Conservation (phyloP, 352 stramenopile genomes). For the Lagenidium giganteum region DNA sequence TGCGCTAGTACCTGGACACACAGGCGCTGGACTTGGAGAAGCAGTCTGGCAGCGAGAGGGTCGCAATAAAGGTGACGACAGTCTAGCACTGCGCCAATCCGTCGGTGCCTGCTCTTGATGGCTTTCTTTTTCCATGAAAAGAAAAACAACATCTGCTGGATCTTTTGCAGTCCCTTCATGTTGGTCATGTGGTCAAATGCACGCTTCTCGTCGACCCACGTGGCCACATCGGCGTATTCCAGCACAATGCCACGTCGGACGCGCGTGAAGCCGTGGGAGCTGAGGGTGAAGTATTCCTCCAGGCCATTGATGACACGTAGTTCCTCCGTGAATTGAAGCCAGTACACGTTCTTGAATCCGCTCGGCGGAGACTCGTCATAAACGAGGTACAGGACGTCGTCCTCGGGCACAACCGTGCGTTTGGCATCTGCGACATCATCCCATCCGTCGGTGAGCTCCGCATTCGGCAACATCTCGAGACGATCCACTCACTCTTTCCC, state of each 20-base stretch:
- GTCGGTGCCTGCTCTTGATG: slow-evolving; percentile 31
- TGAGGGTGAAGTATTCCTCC: slow-evolving; percentile 51
- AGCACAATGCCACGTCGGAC: slow-evolving; percentile 29
- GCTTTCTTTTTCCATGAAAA: slow-evolving; percentile 64
- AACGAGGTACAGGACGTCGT: slow-evolving; percentile 55
- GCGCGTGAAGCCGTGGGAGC: slow-evolving; percentile 49
- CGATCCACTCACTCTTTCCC: slow-evolving; percentile 18
- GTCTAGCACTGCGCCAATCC: slow-evolving; percentile 27
- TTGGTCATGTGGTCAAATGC: slow-evolving; percentile 70
- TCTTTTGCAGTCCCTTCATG: slow-evolving; percentile 52
- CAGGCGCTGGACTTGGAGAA: slow-evolving; percentile 24
- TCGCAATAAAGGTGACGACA: slow-evolving; percentile 55
- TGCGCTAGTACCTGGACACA: slow-evolving; percentile 19
- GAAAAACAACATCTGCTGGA: slow-evolving; percentile 72
- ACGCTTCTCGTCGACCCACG: slow-evolving; percentile 63
- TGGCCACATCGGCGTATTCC: slow-evolving; percentile 46
- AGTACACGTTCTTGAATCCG: slow-evolving; percentile 65
- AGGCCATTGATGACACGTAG: slow-evolving; percentile 16
- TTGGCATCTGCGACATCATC: slow-evolving; percentile 9
- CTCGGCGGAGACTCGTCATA: slow-evolving; percentile 37
- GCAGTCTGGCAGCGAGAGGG: slow-evolving; percentile 20
- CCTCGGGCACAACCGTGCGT: slow-evolving; percentile 21
- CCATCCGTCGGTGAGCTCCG: background rate
- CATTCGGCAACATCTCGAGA: background rate
- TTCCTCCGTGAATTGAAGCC: slow-evolving; percentile 46